Base-by-base conservation (phyloP, 176 grass and related monocot species). In the Cenchrus fungigraminus region DNA sequence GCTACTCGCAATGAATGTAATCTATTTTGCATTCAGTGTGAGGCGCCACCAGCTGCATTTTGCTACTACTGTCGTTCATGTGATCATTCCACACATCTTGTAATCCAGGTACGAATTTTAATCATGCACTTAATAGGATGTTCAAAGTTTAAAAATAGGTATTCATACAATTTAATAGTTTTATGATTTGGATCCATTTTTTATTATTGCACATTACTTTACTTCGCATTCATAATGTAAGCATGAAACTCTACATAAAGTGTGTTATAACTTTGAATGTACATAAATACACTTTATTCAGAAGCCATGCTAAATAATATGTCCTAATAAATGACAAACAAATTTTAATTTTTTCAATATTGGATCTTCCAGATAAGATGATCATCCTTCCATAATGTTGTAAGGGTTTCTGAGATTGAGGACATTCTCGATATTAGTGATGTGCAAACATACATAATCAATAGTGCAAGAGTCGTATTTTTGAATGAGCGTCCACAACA, bases 381-480 rank as follows among this genome's bases (percentile, higher is more conserved):
- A 16, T 92, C 93, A 11, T 91, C 86, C 0, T 95, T 92, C 68
- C 93, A 95, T 8, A 68, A 95, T 12, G 91, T 95, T 5, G 90
- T 91, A 42, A 89, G 88, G 60, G 91, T 88, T 3, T 68, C 71
- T 34, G 91, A 95, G 80, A n/a, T 95, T 22, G 82, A 95, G 55
- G 80, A 74, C 20, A 79, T 86, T 67, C 52, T 95, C 54, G 88
- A 95, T 13, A 86, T 92, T 5, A 85, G 70, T 4, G 77, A 82
- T 56, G 86, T 95, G 12, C 90, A 95, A 51, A 91, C 88, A 5
- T 91, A 92, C 74, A 86, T 92, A 62, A 95, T 95, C 81, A 95
- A 95, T 74, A 88, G 91, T 25, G 88, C 93, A 40, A 85, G 79
- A 6, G 80, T 95, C 42, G 71, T 92, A 22, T 92, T 92, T 52